These are phyloP conservation scores for Rhodotorula mucilaginosa DNA, from an alignment of 1,284 basidiomycete genomes.

Conservation along the genomic window DNA sequence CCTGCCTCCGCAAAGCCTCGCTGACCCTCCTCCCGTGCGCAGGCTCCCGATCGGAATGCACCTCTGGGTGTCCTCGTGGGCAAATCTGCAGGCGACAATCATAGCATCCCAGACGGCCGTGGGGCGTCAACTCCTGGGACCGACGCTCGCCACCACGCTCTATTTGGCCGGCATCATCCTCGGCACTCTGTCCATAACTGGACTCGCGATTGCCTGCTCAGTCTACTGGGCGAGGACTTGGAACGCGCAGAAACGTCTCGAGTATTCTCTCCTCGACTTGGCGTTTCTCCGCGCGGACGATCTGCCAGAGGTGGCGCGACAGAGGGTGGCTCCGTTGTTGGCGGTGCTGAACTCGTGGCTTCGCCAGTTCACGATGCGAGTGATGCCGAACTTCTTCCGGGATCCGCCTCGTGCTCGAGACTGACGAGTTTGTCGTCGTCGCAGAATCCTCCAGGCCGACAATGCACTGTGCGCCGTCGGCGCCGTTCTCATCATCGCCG, in stretches of 20 bases:
- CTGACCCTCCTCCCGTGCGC: no score
- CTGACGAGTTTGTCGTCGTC: neutral
- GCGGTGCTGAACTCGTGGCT: conserved; percentile 3
- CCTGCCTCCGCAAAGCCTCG: no score
- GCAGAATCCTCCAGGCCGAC: conserved; percentile 6
- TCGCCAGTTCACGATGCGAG: conserved; percentile 7
- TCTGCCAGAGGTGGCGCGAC: neutral
- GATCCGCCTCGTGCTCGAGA: neutral
- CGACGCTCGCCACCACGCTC: conserved; percentile 10
- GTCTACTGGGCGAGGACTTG: neutral
- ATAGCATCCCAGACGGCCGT: conserved; percentile 14
- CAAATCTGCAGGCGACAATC: conserved; percentile 21
- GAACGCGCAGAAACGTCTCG: neutral
- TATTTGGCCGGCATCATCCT: conserved; percentile 18
- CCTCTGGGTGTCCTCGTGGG: conserved; percentile 20
- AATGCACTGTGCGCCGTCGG: conserved; percentile 3
- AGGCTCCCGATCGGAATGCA: conserved; percentile 4
- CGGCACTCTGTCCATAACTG: conserved; percentile 6
- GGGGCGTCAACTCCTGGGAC: conserved; percentile 16
- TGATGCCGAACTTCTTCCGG: neutral
- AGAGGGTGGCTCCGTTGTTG: neutral
- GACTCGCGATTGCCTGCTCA: neutral
- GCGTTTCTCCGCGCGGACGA: neutral
- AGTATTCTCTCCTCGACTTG: neutral
- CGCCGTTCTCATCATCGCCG: conserved; percentile 6